Evolutionary conservation across 768 basidiomycete species (phyloP).

Genomic region (Rhodotorula kratochvilovae): DNA sequence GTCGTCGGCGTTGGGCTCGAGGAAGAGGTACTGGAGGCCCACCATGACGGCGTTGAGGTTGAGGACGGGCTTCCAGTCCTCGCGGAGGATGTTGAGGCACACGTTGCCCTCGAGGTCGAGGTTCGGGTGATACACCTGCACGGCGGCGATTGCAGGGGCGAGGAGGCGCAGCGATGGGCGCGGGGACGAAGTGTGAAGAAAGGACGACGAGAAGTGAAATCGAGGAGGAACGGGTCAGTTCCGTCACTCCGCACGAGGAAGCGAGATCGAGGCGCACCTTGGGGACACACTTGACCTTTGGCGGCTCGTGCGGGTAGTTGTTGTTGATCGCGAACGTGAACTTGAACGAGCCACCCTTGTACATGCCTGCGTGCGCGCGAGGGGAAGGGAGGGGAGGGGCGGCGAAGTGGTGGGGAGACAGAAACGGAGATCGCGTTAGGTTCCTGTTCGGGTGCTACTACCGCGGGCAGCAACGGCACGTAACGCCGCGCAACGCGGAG

Average conservation of each 20-base stretch:
- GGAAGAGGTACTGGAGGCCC: slow-evolving; percentile 93
- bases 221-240: not conserved
- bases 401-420: not conserved
- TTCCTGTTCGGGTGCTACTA: too few species aligned
- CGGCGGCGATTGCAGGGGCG: not conserved
- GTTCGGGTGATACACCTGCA: slow-evolving; percentile 96
- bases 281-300: slow-evolving; percentile 95
- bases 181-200: not conserved
- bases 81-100: slow-evolving; percentile 93
- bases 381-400: not conserved
- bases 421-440: too few species aligned
- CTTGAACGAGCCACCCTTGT: slow-evolving; percentile 85
- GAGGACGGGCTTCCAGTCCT: slow-evolving; percentile 99
- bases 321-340: slow-evolving; percentile 96
- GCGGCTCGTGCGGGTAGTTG: slow-evolving; percentile 98
- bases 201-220: too few species aligned
- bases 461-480: too few species aligned
- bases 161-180: not conserved
- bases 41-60: slow-evolving; percentile 98
- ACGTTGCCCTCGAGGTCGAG: slow-evolving; percentile 97
- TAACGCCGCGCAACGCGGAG: too few species aligned
- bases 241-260: not conserved
- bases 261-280: slow-evolving; percentile 60
- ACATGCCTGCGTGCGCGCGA: slow-evolving; percentile 98
- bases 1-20: slow-evolving; percentile 98